Evolutionary conservation across 2,329 filamentous ascomycete genomes (phyloP), one percentile per base, ranked within the genome.

Genomic region (Clonostachys solani): DNA sequence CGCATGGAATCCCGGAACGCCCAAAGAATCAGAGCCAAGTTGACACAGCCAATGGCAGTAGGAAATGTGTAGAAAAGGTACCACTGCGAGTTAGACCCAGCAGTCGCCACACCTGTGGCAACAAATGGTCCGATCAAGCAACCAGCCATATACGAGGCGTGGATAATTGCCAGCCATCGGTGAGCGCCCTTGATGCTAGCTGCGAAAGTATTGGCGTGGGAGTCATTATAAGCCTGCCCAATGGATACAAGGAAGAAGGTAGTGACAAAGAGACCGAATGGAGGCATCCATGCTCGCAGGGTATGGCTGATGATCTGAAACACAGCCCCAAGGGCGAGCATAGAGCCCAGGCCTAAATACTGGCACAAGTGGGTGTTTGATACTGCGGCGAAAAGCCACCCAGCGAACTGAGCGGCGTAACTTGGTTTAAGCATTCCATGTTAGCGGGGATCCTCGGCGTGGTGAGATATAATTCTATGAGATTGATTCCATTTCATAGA

Each of bases 221-320:
- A 75, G 52, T 87, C 83, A 49, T 86, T 80, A 47, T 77, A 84
- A 0, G 78, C 83, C 57, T 84, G 80, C 0, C 83, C 82, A 0
- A 83, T 55, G 12, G 75, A 76, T 1, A 77, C 74, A 9, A 85
- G 51, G 60, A 77, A 78, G 56, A 85, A 86, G 0, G 78, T 80
- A 3, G 75, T 57, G 0, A 73, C 74, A 47, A 79, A 85, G 0
- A 85, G 62, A 0, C 69, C 67, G 44, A 85, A 83, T 0, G 79
- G 78, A 0, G 81, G 74, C 2, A 66, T 63, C 78, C 79, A 84
- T 6, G 71, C 66, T 0, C 83, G 72, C 2, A 86, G 63, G 0
- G 69, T 64, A 36, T 84, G 78, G 0, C 77, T 72, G 1, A 73
- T 15, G 5, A 80, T 61, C 57, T 87, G 83, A 0, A 84, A 56